Evolutionary conservation across 2,329 filamentous ascomycete species (phyloP), one percentile per base, ranked within the genome.

Genomic region (Aspergillus glaucus): DNA sequence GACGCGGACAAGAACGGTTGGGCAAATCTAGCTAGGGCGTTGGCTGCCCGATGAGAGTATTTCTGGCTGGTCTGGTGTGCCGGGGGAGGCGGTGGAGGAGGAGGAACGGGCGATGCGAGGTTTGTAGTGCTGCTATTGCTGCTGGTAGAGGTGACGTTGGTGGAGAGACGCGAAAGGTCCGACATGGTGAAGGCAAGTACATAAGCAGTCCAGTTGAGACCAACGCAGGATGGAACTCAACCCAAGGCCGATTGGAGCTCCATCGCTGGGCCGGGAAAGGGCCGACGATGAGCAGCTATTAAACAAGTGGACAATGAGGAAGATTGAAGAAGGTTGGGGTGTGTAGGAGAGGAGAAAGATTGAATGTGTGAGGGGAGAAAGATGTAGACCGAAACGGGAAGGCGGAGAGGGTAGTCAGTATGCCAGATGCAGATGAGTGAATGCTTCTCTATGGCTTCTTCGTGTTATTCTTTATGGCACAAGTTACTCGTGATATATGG

Each of bases 1-100:
- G 76, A 78, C 56, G 71, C 76, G 48, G 76, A 77, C 49, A 76
- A 72, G 62, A 79, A 77, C 17, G 76, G 75, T 60, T 79, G 77
- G 44, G 76, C 75, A 54, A 80, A 74, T 56, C 77, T 72, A 55
- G 77, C 75, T 45, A 75, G 58, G 49, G 72, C 72, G 60, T 65
- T 74, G 52, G 72, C 72, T 40, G 72, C 72, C 50, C 71, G 68
- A 52, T 69, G 65, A 26, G 70, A 67, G 60, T 75, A 74, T 54
- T 64, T 63, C 55, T 67, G 65, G 47, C 52, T 40, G 37, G 37
- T 58, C 43, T 62, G 63, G 47, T 63, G 62, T 45, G 63, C 59
- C 21, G 66, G 66, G 21, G 67, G 66, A 44, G 65, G 62, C 47
- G 67, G 62, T 39, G 65, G 66, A 39, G 66, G 58, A 45, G 65